Evolutionary conservation across 208 protist genomes (phyloP).

Genomic region (Crithidia brevicula): DNA sequence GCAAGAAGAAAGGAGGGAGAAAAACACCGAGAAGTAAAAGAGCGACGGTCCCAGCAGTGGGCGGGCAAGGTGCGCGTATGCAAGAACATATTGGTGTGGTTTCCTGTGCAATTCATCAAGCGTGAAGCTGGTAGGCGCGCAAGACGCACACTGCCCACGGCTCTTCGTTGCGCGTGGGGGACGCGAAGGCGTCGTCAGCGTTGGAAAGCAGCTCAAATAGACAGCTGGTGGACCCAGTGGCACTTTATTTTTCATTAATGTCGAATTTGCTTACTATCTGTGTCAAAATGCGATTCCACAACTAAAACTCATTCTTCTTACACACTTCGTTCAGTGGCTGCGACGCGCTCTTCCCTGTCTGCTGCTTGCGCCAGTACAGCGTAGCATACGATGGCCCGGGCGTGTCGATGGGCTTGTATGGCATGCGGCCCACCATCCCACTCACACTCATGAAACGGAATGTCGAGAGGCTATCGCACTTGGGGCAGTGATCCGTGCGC

Average conservation of each 20-base stretch:
- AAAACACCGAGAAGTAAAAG: too few relatives aligned
- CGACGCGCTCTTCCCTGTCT: constrained; percentile 46
- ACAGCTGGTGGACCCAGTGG: too few relatives aligned
- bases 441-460: constrained; percentile 80
- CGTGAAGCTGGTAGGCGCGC: too few relatives aligned
- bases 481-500: constrained; percentile 71
- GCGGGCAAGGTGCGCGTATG: too few relatives aligned
- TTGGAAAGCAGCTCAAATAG: too few relatives aligned
- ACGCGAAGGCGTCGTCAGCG: too few relatives aligned
- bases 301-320: constrained; percentile 56
- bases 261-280: background rate
- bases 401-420: constrained; percentile 62
- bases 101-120: too few relatives aligned
- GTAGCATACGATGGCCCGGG: constrained; percentile 72
- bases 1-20: too few relatives aligned
- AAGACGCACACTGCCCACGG: too few relatives aligned
- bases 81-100: too few relatives aligned
- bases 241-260: background rate
- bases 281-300: background rate
- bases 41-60: too few relatives aligned
- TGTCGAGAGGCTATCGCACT: constrained; percentile 57
- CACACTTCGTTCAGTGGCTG: constrained; percentile 69
- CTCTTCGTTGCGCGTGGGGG: too few relatives aligned
- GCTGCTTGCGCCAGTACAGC: constrained; percentile 75
- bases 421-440: constrained; percentile 82